Base-by-base conservation (phyloP, 2,329 filamentous ascomycete genomes). In the Aspergillus sp. region DNA sequence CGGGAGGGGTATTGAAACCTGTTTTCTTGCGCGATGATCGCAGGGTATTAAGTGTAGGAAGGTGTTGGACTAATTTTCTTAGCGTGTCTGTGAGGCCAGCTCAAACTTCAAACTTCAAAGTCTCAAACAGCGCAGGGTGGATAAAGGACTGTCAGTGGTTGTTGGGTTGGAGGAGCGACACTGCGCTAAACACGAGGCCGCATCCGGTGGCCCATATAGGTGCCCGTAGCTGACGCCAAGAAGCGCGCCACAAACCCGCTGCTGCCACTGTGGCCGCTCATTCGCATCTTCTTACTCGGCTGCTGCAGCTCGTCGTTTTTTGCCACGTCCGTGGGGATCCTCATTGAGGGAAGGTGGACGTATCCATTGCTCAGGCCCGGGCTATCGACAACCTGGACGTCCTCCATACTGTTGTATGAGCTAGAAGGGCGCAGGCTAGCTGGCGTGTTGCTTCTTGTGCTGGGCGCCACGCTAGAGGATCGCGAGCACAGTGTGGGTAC, bases 381-480 rank as follows among this genome's bases (percentile, higher is more conserved):
- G 53, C 75, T 77, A 27, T 78, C 75, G 12, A 68, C 67, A 15
- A 77, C 66, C 41, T 73, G 62, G 6, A 77, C 60, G 12, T 62
- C 59, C 17, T 74, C 71, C 31, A 65, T 64, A 7, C 66, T 66
- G n/a, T 65, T 64, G 21, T 72, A 73, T 0, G 72, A 76, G 60
- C 69, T 69, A 4, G 74, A 70, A 3, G 73, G 73, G 63, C 73
- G 75, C 46, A 77, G 68, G 55, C 73, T 78, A 39, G 74, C 73
- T 0, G 77, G 77, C 2, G 77, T 79, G 39, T 49, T 63, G 46
- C 75, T 76, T 15, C 75, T 72, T 14, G 72, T 75, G 58, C 75
- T 78, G 17, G 77, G 74, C 6, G 77, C 73, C 12, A 75, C 55
- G 49, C 77, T 79, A 21, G 77, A 79, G 1, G 77, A 77, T 31